phyloP scores from a whole-genome alignment of 83 land plant species.

The Diphasiastrum complanatum region DNA sequence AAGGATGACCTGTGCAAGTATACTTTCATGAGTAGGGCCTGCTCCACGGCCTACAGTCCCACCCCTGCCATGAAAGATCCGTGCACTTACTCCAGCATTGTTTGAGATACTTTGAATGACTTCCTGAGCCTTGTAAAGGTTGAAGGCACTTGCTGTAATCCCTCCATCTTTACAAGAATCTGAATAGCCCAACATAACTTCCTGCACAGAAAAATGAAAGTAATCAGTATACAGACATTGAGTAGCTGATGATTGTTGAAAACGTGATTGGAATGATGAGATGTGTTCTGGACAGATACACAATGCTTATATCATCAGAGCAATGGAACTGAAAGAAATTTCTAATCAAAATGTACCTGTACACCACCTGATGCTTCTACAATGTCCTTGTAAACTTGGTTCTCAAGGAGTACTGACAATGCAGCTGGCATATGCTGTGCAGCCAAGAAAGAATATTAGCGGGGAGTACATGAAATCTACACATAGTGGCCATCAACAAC shows the following conservation, averaged over 20 bases:
- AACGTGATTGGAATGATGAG: neutral
- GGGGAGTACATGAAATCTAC: neutral
- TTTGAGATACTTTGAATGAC: conserved; percentile 22
- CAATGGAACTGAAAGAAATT: neutral
- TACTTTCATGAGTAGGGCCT: conserved; percentile 33
- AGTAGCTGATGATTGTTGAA: neutral
- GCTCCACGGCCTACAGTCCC: conserved; percentile 35
- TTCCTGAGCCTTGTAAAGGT: conserved; percentile 25
- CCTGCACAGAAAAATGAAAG: conserved; percentile 12
- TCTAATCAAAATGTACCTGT: conserved; percentile 4
- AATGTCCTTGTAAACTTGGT: conserved; percentile 18
- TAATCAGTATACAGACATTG: neutral
- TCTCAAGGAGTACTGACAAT: conserved; percentile 12
- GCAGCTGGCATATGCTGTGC: conserved; percentile 30
- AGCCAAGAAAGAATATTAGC: neutral
- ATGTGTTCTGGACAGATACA: neutral
- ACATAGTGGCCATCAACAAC: no score
- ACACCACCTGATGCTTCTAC: conserved; percentile 28
- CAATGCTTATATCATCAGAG: no score
- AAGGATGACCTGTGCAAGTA: conserved; percentile 23
- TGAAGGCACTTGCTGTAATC: conserved; percentile 31
- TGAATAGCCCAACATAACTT: conserved; percentile 29
- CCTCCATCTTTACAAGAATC: conserved; percentile 39
- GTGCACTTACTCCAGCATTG: conserved; percentile 23
- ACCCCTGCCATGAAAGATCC: conserved; percentile 34